Evolutionary conservation across 345 rosid genomes (phyloP), one percentile per base, ranked within the genome.

Genomic region (Triadica sebifera): DNA sequence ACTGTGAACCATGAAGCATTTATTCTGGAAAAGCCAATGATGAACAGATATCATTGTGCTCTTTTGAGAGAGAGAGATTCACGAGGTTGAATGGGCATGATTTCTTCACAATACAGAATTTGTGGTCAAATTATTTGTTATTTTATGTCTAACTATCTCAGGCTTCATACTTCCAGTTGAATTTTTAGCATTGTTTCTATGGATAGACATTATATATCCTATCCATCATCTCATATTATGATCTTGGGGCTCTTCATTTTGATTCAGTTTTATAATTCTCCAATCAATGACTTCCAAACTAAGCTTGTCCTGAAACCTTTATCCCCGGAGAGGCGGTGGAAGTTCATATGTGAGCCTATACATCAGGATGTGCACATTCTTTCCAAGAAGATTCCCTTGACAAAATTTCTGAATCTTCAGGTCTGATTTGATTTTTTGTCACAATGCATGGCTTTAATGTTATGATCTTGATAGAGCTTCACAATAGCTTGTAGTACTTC

Each of bases 241-340:
- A 76, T 61, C 37, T 62, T 38, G 49, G 60, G 41, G 50, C 63
- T 72, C 25, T 70, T 75, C 34, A 45, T 81, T 80, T 58, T 70
- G 73, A 24, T 74, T 45, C 86, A 94, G 97, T 87, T 92, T 75
- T 91, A 81, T 74, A 94, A 94, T 81, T 95, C 89, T 76, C 95
- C 97, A 22, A 72, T 73, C 56, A 94, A 94, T 82, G 97, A 92
- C 77, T 86, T 84, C 79, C 95, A 91, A 63, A 86, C 87, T 16
- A 94, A 94, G 88, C 84, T 94, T 71, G 97, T 94, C 74, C 69
- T 92, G 77, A 91, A 94, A 84, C 98, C 98, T 78, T 59, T 90
- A 39, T 87, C 87, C 17, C 86, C 85, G 39, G 97, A 91, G 25
- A 80, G 89, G 73, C 81, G 71, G 71, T 94, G 98, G 98, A 92